A percentile compares a stretch with the other conserved stretches of the same genome.
phyloP scores from a whole-genome alignment of 2,329 filamentous ascomycete genomes.

The Elsinoe batatas region DNA sequence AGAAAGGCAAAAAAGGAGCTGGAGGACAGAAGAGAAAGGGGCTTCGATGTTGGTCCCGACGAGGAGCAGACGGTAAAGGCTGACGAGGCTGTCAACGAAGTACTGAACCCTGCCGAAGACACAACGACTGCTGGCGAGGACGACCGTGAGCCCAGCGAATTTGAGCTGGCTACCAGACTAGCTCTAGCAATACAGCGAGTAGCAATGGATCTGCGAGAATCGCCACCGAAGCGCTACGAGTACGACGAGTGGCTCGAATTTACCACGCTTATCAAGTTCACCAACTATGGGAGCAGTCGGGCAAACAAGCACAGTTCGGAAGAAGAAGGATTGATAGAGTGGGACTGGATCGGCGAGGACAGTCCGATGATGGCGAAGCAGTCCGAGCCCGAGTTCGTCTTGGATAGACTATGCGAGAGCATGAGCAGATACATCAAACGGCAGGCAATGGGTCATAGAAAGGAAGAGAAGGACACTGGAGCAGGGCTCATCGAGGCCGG shows the following conservation, averaged over 20 bases:
- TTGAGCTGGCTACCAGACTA: slow-evolving; percentile 51
- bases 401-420: slow-evolving; percentile 57
- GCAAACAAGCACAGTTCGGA: slow-evolving; percentile 40
- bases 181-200: slow-evolving; percentile 61
- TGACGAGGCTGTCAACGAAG: not conserved
- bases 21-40: slow-evolving; percentile 34
- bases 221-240: slow-evolving; percentile 54
- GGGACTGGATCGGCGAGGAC: slow-evolving; percentile 64
- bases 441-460: not conserved
- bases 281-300: slow-evolving; percentile 16
- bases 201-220: slow-evolving; percentile 50
- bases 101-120: slow-evolving; percentile 17
- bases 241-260: slow-evolving; percentile 87
- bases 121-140: not conserved
- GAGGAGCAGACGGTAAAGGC: slow-evolving; percentile 14
- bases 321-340: slow-evolving; percentile 51
- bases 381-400: slow-evolving; percentile 56
- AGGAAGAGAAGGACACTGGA: slow-evolving; percentile 9
- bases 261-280: slow-evolving; percentile 59
- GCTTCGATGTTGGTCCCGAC: slow-evolving; percentile 37
- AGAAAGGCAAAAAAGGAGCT: slow-evolving; percentile 23
- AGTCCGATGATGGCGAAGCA: slow-evolving; percentile 56
- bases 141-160: slow-evolving; percentile 28
- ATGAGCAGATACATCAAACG: slow-evolving; percentile 39
- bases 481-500: slow-evolving; percentile 1